Evolutionary conservation across 2,329 filamentous ascomycete species (phyloP).

Genomic region (Aspergillus aculeatinus): DNA sequence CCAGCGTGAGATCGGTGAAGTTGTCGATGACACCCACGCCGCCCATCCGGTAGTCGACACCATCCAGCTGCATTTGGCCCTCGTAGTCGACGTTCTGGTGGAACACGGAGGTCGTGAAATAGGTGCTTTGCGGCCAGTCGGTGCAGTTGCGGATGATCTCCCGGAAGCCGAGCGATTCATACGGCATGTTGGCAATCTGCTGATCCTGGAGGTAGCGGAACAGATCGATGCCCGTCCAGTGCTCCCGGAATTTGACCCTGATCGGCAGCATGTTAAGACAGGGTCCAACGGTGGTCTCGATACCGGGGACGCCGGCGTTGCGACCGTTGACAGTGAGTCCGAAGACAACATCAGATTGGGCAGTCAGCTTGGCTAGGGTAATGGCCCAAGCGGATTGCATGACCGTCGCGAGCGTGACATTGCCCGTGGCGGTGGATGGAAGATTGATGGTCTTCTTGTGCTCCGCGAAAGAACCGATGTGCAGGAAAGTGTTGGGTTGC

Average conservation of each 20-base stretch:
- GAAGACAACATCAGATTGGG: conserved; percentile 60
- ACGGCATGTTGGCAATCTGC: conserved; percentile 56
- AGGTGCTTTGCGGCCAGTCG: conserved; percentile 43
- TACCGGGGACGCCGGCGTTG: conserved; percentile 56
- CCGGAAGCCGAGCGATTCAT: conserved; percentile 55
- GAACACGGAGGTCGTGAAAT: conserved; percentile 44
- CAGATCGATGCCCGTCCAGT: conserved; percentile 55
- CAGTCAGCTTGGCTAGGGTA: conserved; percentile 57
- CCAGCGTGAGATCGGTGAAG: conserved; percentile 41
- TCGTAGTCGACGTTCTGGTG: conserved; percentile 41
- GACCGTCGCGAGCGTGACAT: conserved; percentile 63
- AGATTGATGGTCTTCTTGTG: conserved; percentile 38
- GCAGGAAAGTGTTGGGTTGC: conserved; percentile 35
- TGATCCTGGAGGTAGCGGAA: conserved; percentile 57
- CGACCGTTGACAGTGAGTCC: conserved; percentile 66
- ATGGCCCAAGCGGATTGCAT: conserved; percentile 68
- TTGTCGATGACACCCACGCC: conserved; percentile 42
- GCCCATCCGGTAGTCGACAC: conserved; percentile 40
- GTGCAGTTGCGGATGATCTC: conserved; percentile 52
- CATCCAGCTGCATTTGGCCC: conserved; percentile 38
- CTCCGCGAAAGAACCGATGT: conserved; percentile 37
- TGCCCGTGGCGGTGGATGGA: conserved; percentile 50
- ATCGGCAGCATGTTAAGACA: conserved; percentile 68
- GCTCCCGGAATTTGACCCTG: conserved; percentile 54
- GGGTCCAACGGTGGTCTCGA: conserved; percentile 61